Evolutionary conservation across 768 basidiomycete species (phyloP).

Genomic region (Kwoniella bestiolae): DNA sequence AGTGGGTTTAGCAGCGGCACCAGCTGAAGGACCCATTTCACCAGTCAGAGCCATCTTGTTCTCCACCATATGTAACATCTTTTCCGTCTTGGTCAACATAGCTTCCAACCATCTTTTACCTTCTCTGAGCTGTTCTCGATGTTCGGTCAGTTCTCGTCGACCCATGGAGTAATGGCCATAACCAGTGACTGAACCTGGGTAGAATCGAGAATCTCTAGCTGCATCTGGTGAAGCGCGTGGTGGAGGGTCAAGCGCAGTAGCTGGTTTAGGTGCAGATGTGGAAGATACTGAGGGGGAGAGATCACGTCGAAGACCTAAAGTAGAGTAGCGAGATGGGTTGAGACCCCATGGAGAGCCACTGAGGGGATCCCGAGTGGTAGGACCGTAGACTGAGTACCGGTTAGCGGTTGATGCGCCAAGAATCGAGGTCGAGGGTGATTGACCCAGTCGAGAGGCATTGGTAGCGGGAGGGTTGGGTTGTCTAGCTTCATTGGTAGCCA

Average conservation of each 20-base stretch:
- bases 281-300: slow-evolving; percentile 23
- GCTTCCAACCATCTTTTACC: slow-evolving; percentile 55
- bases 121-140: slow-evolving; percentile 55
- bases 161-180: slow-evolving; percentile 44
- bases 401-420: slow-evolving; percentile 23
- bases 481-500: slow-evolving; percentile 19
- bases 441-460: slow-evolving; percentile 22
- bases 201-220: slow-evolving; percentile 27
- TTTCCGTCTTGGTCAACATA: slow-evolving; percentile 52
- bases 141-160: slow-evolving; percentile 52
- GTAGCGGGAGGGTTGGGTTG: slow-evolving; percentile 20
- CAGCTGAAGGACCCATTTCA: slow-evolving; percentile 18
- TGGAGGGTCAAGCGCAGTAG: slow-evolving; percentile 20
- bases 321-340: slow-evolving; percentile 33
- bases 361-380: slow-evolving; percentile 35
- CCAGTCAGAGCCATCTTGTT: slow-evolving; percentile 48
- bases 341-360: slow-evolving; percentile 30
- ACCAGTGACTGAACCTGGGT: slow-evolving; percentile 26
- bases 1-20: slow-evolving; percentile 7
- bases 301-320: slow-evolving; percentile 31
- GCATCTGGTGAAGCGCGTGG: slow-evolving; percentile 26
- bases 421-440: slow-evolving; percentile 10
- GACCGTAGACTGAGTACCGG: slow-evolving; percentile 48
- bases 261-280: slow-evolving; percentile 10
- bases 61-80: slow-evolving; percentile 51